Base-by-base conservation (phyloP, 768 basidiomycete species). In the Trametes coccinea region DNA sequence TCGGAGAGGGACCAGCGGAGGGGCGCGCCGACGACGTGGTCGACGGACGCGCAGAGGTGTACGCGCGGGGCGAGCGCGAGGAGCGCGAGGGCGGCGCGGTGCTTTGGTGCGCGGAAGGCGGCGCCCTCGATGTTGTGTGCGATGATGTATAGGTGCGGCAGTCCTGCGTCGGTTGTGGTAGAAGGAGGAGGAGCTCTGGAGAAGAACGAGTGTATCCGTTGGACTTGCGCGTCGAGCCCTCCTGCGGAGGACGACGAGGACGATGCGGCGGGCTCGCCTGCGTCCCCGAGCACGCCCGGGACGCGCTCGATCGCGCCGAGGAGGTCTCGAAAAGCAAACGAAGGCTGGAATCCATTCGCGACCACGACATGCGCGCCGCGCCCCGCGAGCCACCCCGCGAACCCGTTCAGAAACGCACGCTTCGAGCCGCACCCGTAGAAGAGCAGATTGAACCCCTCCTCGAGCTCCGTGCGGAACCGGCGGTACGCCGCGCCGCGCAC, bases 341-440 rank as follows among this genome's bases (percentile, higher is more conserved):
- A 53, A 4, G 68, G 68, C 50, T 65, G 61, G 50, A 65, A 67
- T 13, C 61, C 68, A 51, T 69, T 69, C 56, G 62, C 65, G 9
- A 69, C 66, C 22, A 66, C 56, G 55, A 65, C 64, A 43, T 64
- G 66, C 27, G 2, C 60, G 55, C 58, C 61, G 0, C 39, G 22
- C 41, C 34, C 82, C 6, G 82, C 74, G 22, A 75, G 70, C 0
- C 80, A 75, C 4, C 71, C 76, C 1, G 89, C 93, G 58, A 97
- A 92, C 22, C 83, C 77, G 70, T 96, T 92, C 34, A 99, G 77
- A 8, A 89, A 66, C 16, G 70, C 72, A 57, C 92, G 81, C 72
- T 99, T 99, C 17, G 93, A 95, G 5, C 96, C 96, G 68, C 86
- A 84, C 1, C 96, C 96, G 68, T 93, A 93, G 73, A 93, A 87